These are phyloP conservation scores for Neotropicomus parvogracilis DNA, from an alignment of 1,284 basidiomycete genomes.

Conservation along the genomic window DNA sequence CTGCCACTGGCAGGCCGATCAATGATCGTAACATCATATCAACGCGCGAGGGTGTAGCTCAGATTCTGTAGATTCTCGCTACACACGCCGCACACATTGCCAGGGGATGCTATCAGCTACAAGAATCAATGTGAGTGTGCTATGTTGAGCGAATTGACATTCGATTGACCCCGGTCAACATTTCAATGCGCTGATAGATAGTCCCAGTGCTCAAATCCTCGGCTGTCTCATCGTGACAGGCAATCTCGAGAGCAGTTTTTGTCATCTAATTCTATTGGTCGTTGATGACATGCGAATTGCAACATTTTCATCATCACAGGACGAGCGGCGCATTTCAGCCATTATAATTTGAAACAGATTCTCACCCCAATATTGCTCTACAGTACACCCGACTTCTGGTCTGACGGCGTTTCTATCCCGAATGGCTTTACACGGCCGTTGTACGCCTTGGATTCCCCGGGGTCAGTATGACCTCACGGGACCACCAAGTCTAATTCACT, in stretches of 20 bases:
- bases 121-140: not conserved
- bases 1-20: not conserved
- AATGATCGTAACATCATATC: not conserved
- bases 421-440: not conserved
- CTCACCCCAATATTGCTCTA: not conserved
- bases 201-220: not conserved
- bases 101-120: not conserved
- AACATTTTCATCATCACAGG: not conserved
- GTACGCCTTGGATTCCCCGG: not conserved
- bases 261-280: not conserved
- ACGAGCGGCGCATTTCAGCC: not conserved
- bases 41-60: too few relatives aligned
- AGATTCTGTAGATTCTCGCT: not conserved
- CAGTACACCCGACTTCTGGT: not conserved
- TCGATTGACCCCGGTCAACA: not conserved
- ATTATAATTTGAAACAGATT: not conserved
- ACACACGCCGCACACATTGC: not conserved
- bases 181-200: not conserved
- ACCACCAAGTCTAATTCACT: not conserved
- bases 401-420: slow-evolving; percentile 1
- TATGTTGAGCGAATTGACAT: not conserved
- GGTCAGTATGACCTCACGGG: not conserved
- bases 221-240: slow-evolving; percentile 1
- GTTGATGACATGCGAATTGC: not conserved
- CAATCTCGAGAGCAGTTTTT: not conserved